Base-by-base conservation (phyloP, 2,329 filamentous ascomycete species). In the Sporothrix pallida region DNA sequence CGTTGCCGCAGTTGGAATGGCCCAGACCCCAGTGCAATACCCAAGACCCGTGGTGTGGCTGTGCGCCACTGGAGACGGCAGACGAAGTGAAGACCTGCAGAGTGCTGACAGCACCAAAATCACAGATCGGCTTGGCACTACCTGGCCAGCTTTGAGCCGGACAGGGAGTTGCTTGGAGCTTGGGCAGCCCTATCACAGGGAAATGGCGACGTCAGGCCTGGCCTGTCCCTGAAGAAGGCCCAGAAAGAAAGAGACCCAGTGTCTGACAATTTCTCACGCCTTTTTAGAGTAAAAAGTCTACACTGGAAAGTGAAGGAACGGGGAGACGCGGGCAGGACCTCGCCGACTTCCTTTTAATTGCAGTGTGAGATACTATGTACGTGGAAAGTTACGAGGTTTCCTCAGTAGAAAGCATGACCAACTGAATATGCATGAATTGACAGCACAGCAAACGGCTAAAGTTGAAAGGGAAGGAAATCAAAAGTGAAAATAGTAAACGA, bases 161-260 rank as follows among this genome's bases (percentile, higher is more conserved):
- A 37, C 31, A 37, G 31, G 31, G 31, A 37, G 31, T 37, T 37
- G 31, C 31, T 37, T 13, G n/a, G 13, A 12, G n/a, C 8, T 20
- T 26, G 52, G 52, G 52, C 52, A 56, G 56, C 56, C 56, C 56
- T 60, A 60, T 60, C 56, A 3, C 56, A 60, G 26, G 56, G 26
- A 26, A 23, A 10, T 56, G 52, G 52, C 13, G 52, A 4, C 13
- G n/a, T 23, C n/a, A 23, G 4, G n/a, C 52, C 12, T 9, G 52
- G 52, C 9, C 13, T 52, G 48, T 3, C 13, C 48, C 15, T 17
- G 48, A 52, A 52, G n/a, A 52, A n/a, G 13, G 15, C 15, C n/a
- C 9, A 56, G 8, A 10, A 10, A 20, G 54, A 23, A 56, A 26
- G 20, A 26, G 54, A 26, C 20, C 6, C 54, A 26, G 54, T 26